Conservation (phyloP, 495 filamentous ascomycete genomes). For the Penicillium subrubescens region DNA sequence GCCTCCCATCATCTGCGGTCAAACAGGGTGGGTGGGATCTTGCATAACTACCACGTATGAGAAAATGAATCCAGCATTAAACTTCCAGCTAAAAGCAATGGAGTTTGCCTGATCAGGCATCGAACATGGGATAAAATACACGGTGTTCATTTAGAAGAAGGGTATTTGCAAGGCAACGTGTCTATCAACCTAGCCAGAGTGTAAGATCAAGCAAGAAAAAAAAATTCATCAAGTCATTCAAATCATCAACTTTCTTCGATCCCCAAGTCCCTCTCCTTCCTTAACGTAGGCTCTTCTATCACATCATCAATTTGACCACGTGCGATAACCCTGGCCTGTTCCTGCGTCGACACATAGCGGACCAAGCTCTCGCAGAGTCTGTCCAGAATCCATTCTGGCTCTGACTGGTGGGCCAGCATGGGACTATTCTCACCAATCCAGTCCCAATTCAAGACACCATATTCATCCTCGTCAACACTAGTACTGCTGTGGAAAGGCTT, state of each 20-base stretch:
- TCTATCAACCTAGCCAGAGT: neutral
- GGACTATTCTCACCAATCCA: constrained; percentile 68
- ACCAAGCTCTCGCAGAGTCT: constrained; percentile 61
- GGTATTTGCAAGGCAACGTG: neutral
- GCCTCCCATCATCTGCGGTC: neutral
- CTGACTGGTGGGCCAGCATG: constrained; percentile 56
- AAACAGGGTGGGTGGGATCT: neutral
- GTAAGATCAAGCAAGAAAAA: neutral
- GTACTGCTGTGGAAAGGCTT: neutral
- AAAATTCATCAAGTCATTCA: neutral
- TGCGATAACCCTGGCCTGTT: constrained; percentile 13
- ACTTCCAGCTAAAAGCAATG: neutral
- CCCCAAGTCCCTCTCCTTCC: constrained; percentile 34
- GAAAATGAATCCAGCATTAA: neutral
- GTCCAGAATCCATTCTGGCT: constrained; percentile 63
- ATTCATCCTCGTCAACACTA: constrained; percentile 53
- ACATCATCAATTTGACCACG: constrained; percentile 5
- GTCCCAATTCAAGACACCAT: constrained; percentile 64
- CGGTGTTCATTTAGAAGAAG: neutral
- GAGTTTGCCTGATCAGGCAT: neutral
- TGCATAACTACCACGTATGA: neutral
- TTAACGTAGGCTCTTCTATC: constrained; percentile 28
- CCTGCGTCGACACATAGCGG: constrained; percentile 50
- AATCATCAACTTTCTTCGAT: constrained; percentile 20
- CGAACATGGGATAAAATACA: neutral